Evolutionary conservation across 1,139 yeast genomes (phyloP).

Genomic region (Hyphopichia fennica): DNA sequence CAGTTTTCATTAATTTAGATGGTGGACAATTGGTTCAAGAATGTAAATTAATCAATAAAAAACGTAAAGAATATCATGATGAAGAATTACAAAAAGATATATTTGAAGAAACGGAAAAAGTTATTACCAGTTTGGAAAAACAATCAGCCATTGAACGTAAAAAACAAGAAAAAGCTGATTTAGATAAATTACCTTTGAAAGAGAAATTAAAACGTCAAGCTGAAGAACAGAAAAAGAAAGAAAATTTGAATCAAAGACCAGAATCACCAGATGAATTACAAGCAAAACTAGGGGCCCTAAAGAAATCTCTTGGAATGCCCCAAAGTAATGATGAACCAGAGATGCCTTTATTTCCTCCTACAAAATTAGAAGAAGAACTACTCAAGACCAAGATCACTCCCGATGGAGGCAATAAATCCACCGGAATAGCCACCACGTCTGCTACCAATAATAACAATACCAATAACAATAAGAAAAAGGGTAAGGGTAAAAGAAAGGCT

Average conservation of each 20-base stretch:
- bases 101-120: constrained; percentile 60
- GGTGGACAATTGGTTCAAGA: constrained; percentile 77
- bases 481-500: not conserved
- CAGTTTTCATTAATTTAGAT: constrained; percentile 55
- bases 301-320: constrained; percentile 15
- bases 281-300: constrained; percentile 29
- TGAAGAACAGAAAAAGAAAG: constrained; percentile 17
- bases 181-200: constrained; percentile 8
- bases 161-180: constrained; percentile 24
- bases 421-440: not conserved
- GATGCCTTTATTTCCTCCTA: not conserved
- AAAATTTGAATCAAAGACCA: constrained; percentile 33
- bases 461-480: not conserved
- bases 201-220: constrained; percentile 9
- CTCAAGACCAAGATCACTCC: not conserved
- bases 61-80: constrained; percentile 65
- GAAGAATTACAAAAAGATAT: constrained; percentile 58
- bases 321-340: not conserved
- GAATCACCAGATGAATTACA: constrained; percentile 35
- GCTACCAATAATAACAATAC: not conserved
- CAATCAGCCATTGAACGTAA: constrained; percentile 67
- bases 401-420: not conserved
- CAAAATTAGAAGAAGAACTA: not conserved
- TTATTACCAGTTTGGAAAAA: constrained; percentile 63
- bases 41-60: constrained; percentile 59